A percentile compares a stretch with the other conserved stretches of the same genome.
Evolutionary conservation across 2,329 filamentous ascomycete genomes (phyloP).

Genomic region (Diaporthe citriasiana): DNA sequence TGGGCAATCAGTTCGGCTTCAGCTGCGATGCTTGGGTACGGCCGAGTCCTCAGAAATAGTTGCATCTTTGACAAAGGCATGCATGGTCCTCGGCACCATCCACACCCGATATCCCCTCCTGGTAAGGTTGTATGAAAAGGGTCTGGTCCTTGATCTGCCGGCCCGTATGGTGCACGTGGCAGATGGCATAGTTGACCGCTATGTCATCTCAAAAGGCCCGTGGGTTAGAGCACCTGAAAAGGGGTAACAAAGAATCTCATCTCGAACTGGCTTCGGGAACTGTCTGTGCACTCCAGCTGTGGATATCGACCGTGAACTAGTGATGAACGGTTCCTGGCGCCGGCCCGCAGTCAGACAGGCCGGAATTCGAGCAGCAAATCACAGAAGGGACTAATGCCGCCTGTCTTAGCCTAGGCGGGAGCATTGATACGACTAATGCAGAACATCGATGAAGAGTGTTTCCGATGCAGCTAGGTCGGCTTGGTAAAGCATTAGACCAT

Average conservation of each 20-base stretch:
- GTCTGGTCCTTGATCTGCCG: conserved; percentile 1
- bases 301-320: conserved; percentile 1
- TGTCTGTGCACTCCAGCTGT: conserved; percentile 20
- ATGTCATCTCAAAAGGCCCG: background rate
- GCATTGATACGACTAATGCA: conserved; percentile 25
- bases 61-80: conserved; percentile 23
- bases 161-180: background rate
- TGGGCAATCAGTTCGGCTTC: background rate
- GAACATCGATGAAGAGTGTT: background rate
- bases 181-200: background rate
- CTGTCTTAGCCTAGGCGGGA: background rate
- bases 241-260: conserved; percentile 19
- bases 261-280: background rate
- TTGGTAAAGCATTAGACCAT: background rate
- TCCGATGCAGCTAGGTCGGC: background rate
- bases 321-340: conserved; percentile 23
- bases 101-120: background rate
- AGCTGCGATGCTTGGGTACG: background rate
- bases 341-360: background rate
- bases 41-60: background rate
- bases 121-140: background rate
- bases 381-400: background rate
- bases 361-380: background rate
- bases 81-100: conserved; percentile 8
- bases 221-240: background rate